Base-by-base conservation (phyloP, 352 stramenopile genomes). In the Globisporangium nodosum region DNA sequence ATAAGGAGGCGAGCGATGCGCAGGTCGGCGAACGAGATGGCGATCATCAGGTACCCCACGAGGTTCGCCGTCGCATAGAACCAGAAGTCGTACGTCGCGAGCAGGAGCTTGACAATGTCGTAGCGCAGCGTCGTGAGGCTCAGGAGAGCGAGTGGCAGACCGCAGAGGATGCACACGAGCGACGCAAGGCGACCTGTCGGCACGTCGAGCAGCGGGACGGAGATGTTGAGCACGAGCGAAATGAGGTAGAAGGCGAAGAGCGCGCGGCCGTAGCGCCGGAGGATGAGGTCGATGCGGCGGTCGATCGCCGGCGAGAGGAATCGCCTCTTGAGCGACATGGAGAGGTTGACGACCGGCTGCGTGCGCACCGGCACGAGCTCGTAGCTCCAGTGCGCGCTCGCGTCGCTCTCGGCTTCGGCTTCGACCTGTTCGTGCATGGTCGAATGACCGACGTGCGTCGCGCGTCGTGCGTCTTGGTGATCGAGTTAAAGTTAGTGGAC, bases 21-120 rank as follows among this genome's bases (percentile, higher is more conserved):
- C 16, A 70, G 30, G 54, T 76, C 69, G 3, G 53, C 43, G 16
- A 72, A 61, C 11, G 67, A 57, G 27, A 55, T 60, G 3, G 48
- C 51, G 30, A 62, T 52, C 15, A 52, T 57, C 3, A 70, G 20
- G 11, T 50, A 52, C 21, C 61, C 60, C 3, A 58, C 40, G 27
- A 43, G 55, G 3, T 60, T 63, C 5, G 66, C 57, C 16, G 57
- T 55, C 31, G 49, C 53, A 27, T 71, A 75, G 54, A 76, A 76
- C 72, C 66, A 78, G 49, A 77, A 73, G 24, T 80, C 69, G 43
- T 77, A 80, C 1, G 67, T 80, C 11, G 33, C 39, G 3, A 49
- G 21, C 3, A 77, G 39, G 1, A 77, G 13, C 21, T 63, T 42
- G 12, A 70, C 64, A 7, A 81, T 57, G 21, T 72, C 69, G 51